Base-by-base conservation (phyloP, 345 rosid species). In the Ceriops tagal region DNA sequence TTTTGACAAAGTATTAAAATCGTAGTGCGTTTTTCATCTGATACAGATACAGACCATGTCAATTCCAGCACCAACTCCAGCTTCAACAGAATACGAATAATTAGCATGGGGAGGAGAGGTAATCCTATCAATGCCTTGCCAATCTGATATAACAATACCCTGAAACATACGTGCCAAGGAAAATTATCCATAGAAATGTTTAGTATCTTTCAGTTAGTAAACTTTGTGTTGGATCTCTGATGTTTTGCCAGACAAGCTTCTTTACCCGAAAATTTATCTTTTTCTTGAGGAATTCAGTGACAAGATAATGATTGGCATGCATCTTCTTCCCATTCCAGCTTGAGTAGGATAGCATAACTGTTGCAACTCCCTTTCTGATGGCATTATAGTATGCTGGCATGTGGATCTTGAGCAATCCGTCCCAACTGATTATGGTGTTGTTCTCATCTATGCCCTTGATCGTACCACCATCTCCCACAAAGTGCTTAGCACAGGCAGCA, bases 261-360 rank as follows among this genome's bases (percentile, higher is more conserved):
- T 24, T 15, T 58, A 73, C 83, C 78, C 73, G 61, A 74, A 77
- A 80, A 53, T 75, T 65, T 61, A 80, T 58, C 60, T 68, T 75
- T 7, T 68, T 46, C 73, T 80, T 83, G n/a, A 80, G 78, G 53
- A 67, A 69, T 13, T 66, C 69, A 2, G 86, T 77, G 59, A 79
- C 75, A 58, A 82, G 65, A 26, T 62, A 60, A 15, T 22, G 66
- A 30, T 79, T 75, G 27, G 76, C 77, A 57, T 82, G 86, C 83
- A 82, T 82, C 78, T 77, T 82, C 64, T 71, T 71, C 53, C 83
- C 83, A 64, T 79, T 82, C 59, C 71, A 58, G 57, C 86, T 82
- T 2, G 86, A 79, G 60, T 77, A 82, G 35, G 86, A 82, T 2
- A 79, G 77, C 86, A 82, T 82, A 39, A 82, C 62, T 4, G 81